Percentiles rank a stretch among this genome's conserved stretches.
Evolutionary conservation across 2,329 filamentous ascomycete genomes (phyloP).

Genomic region (Escovopsis sp.): DNA sequence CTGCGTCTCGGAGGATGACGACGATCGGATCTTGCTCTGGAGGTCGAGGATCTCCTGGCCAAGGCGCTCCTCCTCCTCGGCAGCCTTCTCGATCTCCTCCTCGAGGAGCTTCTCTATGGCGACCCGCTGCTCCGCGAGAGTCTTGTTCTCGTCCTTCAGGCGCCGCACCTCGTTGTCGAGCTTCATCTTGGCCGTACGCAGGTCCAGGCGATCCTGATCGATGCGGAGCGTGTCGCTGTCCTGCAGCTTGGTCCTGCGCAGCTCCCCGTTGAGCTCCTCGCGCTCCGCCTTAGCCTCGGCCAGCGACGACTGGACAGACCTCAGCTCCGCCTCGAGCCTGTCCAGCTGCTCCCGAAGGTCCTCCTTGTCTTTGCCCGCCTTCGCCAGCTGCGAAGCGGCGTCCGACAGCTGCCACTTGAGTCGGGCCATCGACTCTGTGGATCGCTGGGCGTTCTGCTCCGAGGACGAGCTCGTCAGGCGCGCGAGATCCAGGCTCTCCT

Average conservation of each 20-base stretch:
- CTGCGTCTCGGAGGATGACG: constrained; percentile 31
- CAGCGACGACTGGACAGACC: constrained; percentile 38
- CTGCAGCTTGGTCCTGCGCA: constrained; percentile 37
- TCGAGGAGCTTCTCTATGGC: constrained; percentile 48
- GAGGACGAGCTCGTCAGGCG: constrained; percentile 16
- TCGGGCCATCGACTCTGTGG: constrained; percentile 31
- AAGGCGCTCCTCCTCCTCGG: constrained; percentile 48
- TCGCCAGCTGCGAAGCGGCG: constrained; percentile 39
- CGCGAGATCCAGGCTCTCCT: constrained; percentile 11
- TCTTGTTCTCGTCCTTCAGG: constrained; percentile 47
- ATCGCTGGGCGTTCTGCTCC: constrained; percentile 19
- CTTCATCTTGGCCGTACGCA: constrained; percentile 51
- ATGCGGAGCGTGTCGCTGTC: constrained; percentile 44
- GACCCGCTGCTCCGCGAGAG: constrained; percentile 39
- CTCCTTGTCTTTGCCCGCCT: constrained; percentile 44
- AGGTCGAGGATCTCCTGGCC: constrained; percentile 38
- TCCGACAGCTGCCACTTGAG: constrained; percentile 43
- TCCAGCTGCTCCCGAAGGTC: constrained; percentile 47
- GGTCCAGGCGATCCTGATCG: constrained; percentile 53
- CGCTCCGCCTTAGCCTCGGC: constrained; percentile 47
- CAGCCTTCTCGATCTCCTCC: constrained; percentile 49
- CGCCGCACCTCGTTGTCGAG: constrained; percentile 52
- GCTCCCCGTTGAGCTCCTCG: constrained; percentile 47
- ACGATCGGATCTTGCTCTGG: constrained; percentile 29
- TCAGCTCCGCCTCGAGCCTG: constrained; percentile 43